Evolutionary conservation across 192 early-diverging fungal species (phyloP).

Genomic region (Phycomyces blakesleeanus): DNA sequence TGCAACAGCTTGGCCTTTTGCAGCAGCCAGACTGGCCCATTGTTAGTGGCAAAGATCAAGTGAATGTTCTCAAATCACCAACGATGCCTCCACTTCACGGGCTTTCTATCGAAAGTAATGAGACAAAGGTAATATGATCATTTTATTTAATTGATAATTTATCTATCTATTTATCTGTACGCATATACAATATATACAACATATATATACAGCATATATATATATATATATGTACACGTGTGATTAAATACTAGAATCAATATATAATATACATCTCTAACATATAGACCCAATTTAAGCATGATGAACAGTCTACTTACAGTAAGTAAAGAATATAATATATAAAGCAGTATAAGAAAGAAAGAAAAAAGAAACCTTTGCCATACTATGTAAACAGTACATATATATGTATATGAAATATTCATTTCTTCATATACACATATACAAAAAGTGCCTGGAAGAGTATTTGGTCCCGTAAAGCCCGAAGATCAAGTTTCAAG

Average conservation of each 20-base stretch:
- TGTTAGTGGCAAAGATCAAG: constrained; percentile 28
- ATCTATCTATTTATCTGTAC: neutral
- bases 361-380: no score
- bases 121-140: constrained; percentile 6
- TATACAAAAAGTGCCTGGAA: constrained; percentile 20
- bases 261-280: no score
- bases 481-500: constrained; percentile 19
- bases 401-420: no score
- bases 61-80: constrained; percentile 7
- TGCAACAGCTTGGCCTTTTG: constrained; percentile 28
- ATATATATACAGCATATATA: neutral
- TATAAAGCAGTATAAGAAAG: no score
- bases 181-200: no score
- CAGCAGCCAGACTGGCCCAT: constrained; percentile 16
- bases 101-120: neutral
- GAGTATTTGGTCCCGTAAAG: constrained; percentile 26
- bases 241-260: no score
- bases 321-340: neutral
- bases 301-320: neutral
- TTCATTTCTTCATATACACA: no score
- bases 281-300: no score
- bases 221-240: no score
- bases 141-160: constrained; percentile 1
- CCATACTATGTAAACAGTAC: no score
- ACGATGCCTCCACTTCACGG: neutral